These are phyloP conservation scores for Evansstolkia leycettana DNA, from an alignment of 495 filamentous ascomycete genomes.

Conservation along the genomic window DNA sequence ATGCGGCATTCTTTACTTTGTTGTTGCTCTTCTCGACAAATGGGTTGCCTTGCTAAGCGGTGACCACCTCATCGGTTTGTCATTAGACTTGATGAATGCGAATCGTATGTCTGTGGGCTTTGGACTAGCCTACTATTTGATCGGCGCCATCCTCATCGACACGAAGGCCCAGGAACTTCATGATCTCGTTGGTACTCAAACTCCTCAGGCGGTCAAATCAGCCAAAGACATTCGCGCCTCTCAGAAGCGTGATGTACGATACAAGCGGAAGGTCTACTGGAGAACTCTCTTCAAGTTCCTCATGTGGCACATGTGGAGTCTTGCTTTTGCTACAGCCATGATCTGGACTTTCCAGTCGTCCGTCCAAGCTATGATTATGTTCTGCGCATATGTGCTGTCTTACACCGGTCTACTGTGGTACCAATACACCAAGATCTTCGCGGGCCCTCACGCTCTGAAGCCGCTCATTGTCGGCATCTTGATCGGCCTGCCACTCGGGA, in stretches of 20 bases:
- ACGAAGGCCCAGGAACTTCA: conserved; percentile 44
- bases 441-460: conserved; percentile 39
- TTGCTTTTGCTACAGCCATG: conserved; percentile 35
- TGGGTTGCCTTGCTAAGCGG: conserved; percentile 44
- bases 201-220: conserved; percentile 16
- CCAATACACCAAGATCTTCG: conserved; percentile 50
- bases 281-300: conserved; percentile 38
- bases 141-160: conserved; percentile 47
- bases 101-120: conserved; percentile 43
- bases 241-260: conserved; percentile 30
- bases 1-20: conserved; percentile 45
- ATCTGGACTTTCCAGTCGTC: conserved; percentile 41
- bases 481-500: conserved; percentile 37
- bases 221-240: conserved; percentile 30
- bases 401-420: conserved; percentile 49
- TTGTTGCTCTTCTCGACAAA: conserved; percentile 47
- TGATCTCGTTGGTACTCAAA: conserved; percentile 29
- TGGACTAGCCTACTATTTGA: conserved; percentile 45
- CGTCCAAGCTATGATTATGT: conserved; percentile 33
- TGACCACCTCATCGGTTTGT: conserved; percentile 30
- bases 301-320: conserved; percentile 44
- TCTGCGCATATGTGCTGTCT: conserved; percentile 37
- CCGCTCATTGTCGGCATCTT: conserved; percentile 33
- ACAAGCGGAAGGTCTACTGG: conserved; percentile 43
- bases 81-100: conserved; percentile 20